Conservation (phyloP, 768 basidiomycete species). For the Trametes maxima region DNA sequence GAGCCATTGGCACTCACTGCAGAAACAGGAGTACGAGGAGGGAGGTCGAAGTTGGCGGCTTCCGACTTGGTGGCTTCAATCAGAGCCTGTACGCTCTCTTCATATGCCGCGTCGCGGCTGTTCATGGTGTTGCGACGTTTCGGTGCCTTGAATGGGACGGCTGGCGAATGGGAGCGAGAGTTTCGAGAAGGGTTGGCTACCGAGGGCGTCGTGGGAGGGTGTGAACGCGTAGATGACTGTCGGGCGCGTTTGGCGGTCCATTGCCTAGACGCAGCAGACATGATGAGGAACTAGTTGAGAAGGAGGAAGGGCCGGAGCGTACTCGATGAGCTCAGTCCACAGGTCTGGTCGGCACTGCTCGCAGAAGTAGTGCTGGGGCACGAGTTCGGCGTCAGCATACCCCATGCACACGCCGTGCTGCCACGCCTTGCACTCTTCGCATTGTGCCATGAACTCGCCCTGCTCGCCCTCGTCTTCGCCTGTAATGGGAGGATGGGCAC, state of each 20-base stretch:
- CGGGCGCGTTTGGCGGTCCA: conserved; percentile 57
- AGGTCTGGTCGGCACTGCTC: conserved; percentile 89
- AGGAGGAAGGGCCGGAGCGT: conserved; percentile 33
- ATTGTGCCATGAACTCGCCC: conserved; percentile 97
- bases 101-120: conserved; percentile 88
- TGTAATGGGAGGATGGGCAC: conserved; percentile 34
- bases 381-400: conserved; percentile 73
- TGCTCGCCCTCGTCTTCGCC: conserved; percentile 73
- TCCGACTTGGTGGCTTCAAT: conserved; percentile 76
- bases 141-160: conserved; percentile 57
- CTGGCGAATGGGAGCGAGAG: conserved; percentile 77
- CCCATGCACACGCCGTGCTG: conserved; percentile 98
- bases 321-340: conserved; percentile 84
- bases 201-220: conserved; percentile 46
- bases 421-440: conserved; percentile 97
- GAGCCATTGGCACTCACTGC: conserved; percentile 23
- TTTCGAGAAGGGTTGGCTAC: conserved; percentile 51
- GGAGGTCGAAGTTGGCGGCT: conserved; percentile 48
- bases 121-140: conserved; percentile 98
- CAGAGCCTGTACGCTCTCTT: conserved; percentile 80
- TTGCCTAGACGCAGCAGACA: conserved; percentile 47
- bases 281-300: conserved; percentile 21
- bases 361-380: conserved; percentile 88
- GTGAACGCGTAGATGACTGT: conserved; percentile 65
- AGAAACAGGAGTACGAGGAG: conserved; percentile 21